Evolutionary conservation across 2,329 filamentous ascomycete genomes (phyloP).

Genomic region (Fusarium algeriense): DNA sequence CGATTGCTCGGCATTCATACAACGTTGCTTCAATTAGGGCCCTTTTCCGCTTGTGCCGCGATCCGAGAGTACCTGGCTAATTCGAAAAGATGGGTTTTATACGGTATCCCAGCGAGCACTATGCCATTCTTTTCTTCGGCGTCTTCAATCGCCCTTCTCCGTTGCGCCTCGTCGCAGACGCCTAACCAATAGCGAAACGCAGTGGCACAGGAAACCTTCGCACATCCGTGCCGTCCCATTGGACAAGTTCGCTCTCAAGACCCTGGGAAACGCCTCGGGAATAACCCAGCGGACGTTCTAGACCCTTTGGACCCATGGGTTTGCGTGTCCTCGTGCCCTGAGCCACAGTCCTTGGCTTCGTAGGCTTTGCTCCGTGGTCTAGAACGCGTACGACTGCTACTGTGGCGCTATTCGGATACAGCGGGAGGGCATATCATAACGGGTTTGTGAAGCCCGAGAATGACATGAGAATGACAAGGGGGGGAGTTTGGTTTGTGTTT

Average conservation of each 20-base stretch:
- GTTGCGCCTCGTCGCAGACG: background rate
- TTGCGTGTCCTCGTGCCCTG: slow-evolving; percentile 39
- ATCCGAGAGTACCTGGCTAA: slow-evolving; percentile 23
- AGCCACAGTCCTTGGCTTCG: slow-evolving; percentile 37
- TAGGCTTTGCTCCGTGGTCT: slow-evolving; percentile 21
- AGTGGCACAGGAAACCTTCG: slow-evolving; percentile 1
- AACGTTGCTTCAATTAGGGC: slow-evolving; percentile 14
- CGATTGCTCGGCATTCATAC: slow-evolving; percentile 24
- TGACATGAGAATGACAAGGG: slow-evolving; percentile 11
- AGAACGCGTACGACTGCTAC: slow-evolving; percentile 20
- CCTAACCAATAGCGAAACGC: slow-evolving; percentile 17
- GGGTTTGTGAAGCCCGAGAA: slow-evolving; percentile 20
- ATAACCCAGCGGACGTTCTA: slow-evolving; percentile 38
- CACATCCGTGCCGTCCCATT: slow-evolving; percentile 6
- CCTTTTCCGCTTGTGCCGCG: slow-evolving; percentile 3
- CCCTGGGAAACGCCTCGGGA: slow-evolving; percentile 43
- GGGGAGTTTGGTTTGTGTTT: background rate
- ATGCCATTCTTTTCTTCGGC: background rate
- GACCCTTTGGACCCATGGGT: slow-evolving; percentile 1
- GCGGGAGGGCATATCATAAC: slow-evolving; percentile 27
- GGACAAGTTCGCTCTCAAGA: background rate
- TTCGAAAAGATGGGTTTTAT: background rate
- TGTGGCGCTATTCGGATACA: slow-evolving; percentile 34
- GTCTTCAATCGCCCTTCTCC: slow-evolving; percentile 13
- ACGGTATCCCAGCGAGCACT: slow-evolving; percentile 4